These are phyloP conservation scores for Xylaria sp. DNA, from an alignment of 2,329 filamentous ascomycete species.

Conservation along the genomic window DNA sequence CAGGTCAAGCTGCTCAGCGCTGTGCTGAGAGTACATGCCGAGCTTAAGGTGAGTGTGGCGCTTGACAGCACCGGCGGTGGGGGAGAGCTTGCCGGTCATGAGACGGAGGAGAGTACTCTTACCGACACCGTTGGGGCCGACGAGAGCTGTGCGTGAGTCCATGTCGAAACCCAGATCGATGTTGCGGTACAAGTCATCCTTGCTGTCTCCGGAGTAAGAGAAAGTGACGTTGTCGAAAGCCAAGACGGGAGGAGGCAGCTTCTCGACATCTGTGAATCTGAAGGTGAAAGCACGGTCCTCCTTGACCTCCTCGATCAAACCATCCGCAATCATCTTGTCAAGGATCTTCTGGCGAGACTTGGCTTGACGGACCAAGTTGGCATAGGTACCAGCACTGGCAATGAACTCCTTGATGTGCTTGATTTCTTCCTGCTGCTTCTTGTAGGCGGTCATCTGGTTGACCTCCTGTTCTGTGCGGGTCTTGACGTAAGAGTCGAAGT, in stretches of 20 bases:
- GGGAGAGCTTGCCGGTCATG: slow-evolving; percentile 91
- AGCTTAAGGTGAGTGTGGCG: slow-evolving; percentile 98
- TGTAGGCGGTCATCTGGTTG: slow-evolving; percentile 98
- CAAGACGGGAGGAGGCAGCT: slow-evolving; percentile 94
- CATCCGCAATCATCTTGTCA: slow-evolving; percentile 99
- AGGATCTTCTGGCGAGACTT: slow-evolving; percentile 99
- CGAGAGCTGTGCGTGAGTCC: slow-evolving; percentile 95
- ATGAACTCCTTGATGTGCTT: slow-evolving; percentile 99
- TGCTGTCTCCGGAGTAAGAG: slow-evolving; percentile 84
- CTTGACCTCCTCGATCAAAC: slow-evolving; percentile 88
- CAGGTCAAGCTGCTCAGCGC: slow-evolving; percentile 93
- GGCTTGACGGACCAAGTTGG: slow-evolving; percentile 97
- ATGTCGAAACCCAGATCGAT: slow-evolving; percentile 98
- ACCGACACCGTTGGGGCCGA: slow-evolving; percentile 97
- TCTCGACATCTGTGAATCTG: slow-evolving; percentile 97
- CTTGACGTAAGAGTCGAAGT: slow-evolving; percentile 98
- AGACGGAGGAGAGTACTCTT: slow-evolving; percentile 94
- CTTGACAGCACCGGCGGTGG: slow-evolving; percentile 74
- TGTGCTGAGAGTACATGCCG: slow-evolving; percentile 97
- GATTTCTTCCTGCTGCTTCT: slow-evolving; percentile 99
- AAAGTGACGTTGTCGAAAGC: slow-evolving; percentile 97
- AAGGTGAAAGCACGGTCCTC: slow-evolving; percentile 90
- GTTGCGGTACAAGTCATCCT: slow-evolving; percentile 93
- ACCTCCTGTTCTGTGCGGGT: slow-evolving; percentile 88
- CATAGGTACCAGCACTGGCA: slow-evolving; percentile 97